A percentile compares a stretch with the other conserved stretches of the same genome.
These are phyloP conservation scores for Globisporangium apiculatum DNA, from an alignment of 352 stramenopile species.

Conservation along the genomic window DNA sequence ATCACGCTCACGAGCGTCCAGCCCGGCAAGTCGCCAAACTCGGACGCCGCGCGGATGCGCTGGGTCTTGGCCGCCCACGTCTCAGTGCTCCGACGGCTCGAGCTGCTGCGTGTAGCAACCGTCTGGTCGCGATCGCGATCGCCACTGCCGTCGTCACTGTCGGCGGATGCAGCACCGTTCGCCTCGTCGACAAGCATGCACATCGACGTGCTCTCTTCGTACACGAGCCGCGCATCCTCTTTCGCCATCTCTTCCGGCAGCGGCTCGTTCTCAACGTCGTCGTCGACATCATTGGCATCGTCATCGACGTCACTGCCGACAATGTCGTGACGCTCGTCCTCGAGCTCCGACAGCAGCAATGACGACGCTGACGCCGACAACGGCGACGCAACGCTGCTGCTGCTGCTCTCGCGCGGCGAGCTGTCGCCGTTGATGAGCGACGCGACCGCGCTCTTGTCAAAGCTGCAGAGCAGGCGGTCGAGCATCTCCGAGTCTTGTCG, in stretches of 20 bases:
- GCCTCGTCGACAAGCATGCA: constrained; percentile 2
- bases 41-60: constrained; percentile 15
- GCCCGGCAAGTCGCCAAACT: constrained; percentile 16
- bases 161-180: neutral
- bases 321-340: neutral
- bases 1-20: constrained; percentile 34
- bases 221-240: constrained; percentile 20
- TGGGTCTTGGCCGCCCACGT: constrained; percentile 14
- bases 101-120: too few relatives aligned
- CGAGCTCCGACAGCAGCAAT: neutral
- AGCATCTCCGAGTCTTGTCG: constrained; percentile 27
- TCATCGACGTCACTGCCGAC: neutral
- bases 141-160: too few relatives aligned
- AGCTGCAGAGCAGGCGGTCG: constrained; percentile 20
- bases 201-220: constrained; percentile 19
- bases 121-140: neutral
- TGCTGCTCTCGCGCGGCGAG: neutral
- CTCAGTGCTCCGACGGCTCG: neutral
- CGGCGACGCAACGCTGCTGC: too few relatives aligned
- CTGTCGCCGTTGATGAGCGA: neutral
- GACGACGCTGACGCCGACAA: neutral
- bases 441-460: constrained; percentile 6
- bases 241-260: constrained; percentile 18
- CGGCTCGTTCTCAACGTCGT: constrained; percentile 11
- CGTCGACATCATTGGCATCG: neutral